Base-by-base conservation (phyloP, 2,329 filamentous ascomycete species). In the Colletotrichum tamarilloi region DNA sequence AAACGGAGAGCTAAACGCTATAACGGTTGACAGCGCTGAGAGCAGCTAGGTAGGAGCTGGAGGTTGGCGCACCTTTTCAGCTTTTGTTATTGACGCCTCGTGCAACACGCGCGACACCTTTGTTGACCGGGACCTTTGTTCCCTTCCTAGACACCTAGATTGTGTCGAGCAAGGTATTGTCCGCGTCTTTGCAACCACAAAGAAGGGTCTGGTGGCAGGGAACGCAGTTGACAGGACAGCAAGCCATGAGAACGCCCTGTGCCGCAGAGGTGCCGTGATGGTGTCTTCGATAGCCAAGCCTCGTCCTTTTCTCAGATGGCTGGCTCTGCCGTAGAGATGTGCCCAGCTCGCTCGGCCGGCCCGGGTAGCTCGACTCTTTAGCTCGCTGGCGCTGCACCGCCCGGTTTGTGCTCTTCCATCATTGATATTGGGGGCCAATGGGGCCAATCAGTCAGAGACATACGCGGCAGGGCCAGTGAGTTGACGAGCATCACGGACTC, bases 201-300 rank as follows among this genome's bases (percentile, higher is more conserved):
- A 57, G 49, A 49, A 49, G 42, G 19, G 16, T n/a, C 6, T n/a
- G 42, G 42, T 38, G 16, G 16, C 16, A 59, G 38, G 19, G 26
- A 9, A 19, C 30, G 46, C 22, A 46, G 70, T 57, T 65, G 55
- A 56, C 67, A 22, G 52, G 68, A n/a, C 24, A 67, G 46, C 63
- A 65, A 62, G 67, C 62, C 62, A 55, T 22, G 12, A 19, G 26
- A 19, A 52, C 30, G 62, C 60, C 66, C 9, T 65, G 9, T 46
- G 35, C 70, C 6, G 60, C 55, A 60, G 62, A 49, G 9, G 46
- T 70, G 67, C 19, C 6, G 58, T 24, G 59, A 60, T 60, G 32
- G 60, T 56, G 66, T 65, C 59, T 73, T 60, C 55, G 59, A 26
- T 49, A 64, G 59, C 66, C 52, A 64, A 59, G 65, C 12, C 28